Conservation (phyloP, 192 early-diverging fungal species). For the Backusella westeae region DNA sequence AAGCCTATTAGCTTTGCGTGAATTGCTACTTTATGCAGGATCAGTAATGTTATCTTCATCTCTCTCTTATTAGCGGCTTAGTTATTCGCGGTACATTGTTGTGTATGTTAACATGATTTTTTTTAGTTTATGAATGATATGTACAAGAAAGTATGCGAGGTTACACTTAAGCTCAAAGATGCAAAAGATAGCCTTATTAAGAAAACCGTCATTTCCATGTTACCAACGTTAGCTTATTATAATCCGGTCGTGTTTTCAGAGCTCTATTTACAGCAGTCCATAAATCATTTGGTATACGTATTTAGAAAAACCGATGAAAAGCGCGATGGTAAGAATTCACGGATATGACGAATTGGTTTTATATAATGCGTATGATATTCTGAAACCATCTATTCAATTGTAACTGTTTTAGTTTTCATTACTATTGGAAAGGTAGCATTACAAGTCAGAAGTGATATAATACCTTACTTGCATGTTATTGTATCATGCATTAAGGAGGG, state of each 20-base stretch:
- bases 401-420: conserved; percentile 57
- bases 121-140: conserved; percentile 79
- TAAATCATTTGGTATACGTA: conserved; percentile 68
- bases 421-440: conserved; percentile 85
- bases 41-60: conserved; percentile 48
- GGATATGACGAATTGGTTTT: neutral
- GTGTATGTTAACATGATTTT: neutral
- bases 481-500: conserved; percentile 73
- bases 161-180: conserved; percentile 75
- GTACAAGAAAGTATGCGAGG: conserved; percentile 72
- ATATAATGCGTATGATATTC: neutral
- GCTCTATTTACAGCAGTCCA: conserved; percentile 65
- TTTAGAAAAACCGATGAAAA: conserved; percentile 71
- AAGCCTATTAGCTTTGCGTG: conserved; percentile 74
- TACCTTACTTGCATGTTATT: conserved; percentile 75
- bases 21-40: conserved; percentile 76
- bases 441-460: conserved; percentile 73
- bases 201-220: conserved; percentile 76
- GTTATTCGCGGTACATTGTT: neutral
- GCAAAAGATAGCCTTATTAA: conserved; percentile 77
- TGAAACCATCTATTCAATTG: neutral
- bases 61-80: neutral
- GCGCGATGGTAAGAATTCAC: conserved; percentile 28
- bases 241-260: conserved; percentile 69
- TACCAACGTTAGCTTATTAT: conserved; percentile 81